A percentile compares a stretch with the other conserved stretches of the same genome.
These are phyloP conservation scores for Talaromyces sp. DNA, from an alignment of 2,329 filamentous ascomycete genomes.

Conservation along the genomic window DNA sequence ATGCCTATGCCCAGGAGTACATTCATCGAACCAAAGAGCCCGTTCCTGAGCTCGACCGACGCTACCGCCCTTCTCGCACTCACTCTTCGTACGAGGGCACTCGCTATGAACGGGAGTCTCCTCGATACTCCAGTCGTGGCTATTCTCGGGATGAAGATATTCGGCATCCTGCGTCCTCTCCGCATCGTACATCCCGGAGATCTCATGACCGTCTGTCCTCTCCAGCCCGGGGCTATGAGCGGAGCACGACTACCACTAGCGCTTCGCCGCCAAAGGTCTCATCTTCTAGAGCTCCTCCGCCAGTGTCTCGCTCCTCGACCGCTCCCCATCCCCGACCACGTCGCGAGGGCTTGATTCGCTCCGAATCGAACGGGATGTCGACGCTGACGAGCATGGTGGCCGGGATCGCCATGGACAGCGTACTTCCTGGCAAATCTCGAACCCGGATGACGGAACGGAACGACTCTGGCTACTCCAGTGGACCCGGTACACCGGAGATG, in stretches of 20 bases:
- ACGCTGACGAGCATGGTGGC: constrained; percentile 4
- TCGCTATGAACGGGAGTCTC: constrained; percentile 25
- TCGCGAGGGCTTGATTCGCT: constrained; percentile 41
- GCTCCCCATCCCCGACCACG: constrained; percentile 25
- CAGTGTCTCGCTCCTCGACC: constrained; percentile 29
- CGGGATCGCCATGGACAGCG: constrained; percentile 12
- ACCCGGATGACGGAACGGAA: constrained; percentile 31
- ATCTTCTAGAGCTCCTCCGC: constrained; percentile 25
- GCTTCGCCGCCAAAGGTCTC: constrained; percentile 29
- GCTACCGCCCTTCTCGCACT: constrained; percentile 28
- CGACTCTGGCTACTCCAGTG: constrained; percentile 44
- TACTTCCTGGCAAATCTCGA: constrained; percentile 21
- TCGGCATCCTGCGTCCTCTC: constrained; percentile 13
- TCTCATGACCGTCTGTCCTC: constrained; percentile 28
- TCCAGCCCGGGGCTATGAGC: constrained; percentile 18
- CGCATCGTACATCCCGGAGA: constrained; percentile 23
- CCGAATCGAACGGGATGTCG: constrained; percentile 29
- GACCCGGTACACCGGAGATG: constrained; percentile 39
- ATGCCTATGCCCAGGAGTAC: constrained; percentile 34
- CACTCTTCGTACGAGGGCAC: constrained; percentile 21
- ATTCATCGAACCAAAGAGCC: constrained; percentile 28
- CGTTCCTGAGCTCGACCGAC: constrained; percentile 21
- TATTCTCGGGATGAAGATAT: constrained; percentile 22
- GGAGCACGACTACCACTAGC: constrained; percentile 29
- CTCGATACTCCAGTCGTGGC: constrained; percentile 24